Base-by-base conservation (phyloP, 495 filamentous ascomycete species). In the Penicilliopsis zonata region DNA sequence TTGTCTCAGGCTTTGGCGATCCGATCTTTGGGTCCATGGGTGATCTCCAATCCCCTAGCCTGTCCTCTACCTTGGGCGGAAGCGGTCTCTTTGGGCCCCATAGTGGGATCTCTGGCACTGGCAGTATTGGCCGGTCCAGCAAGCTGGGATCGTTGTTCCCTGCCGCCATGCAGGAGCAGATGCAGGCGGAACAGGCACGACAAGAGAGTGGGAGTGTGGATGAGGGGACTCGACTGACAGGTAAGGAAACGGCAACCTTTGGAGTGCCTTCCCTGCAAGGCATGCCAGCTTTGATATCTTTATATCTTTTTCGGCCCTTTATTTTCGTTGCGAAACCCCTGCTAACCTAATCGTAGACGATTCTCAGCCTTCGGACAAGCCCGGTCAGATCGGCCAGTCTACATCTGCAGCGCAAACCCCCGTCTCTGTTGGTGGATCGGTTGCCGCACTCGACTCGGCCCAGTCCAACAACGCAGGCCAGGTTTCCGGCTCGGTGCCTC, bases 131-230 rank as follows among this genome's bases (percentile, higher is more conserved):
- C 18, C 74, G 88, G 33, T 76, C 74, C 0, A 88, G 83, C 55
- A 92, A 85, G 52, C 59, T 96, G 32, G 81, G 80, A 1, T 86
- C 85, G 2, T 66, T 98, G 23, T 94, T 98, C 47, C 86, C 88
- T 9, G 48, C 67, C 6, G 76, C 79, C 2, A 87, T 92, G 79
- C 83, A 90, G 50, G 84, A 86, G n/a, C 82, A 87, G 47, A 80
- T 85, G 68, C 79, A 67, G 14, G 40, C 47, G 31, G 73, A 76
- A 2, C 52, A 60, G 26, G 45, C 43, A 18, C 55, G 64, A 12
- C 53, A 73, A 18, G 66, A 63, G 1, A 68, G 78, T 24, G 68
- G 74, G 4, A 69, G 41, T 18, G 22, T 63, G 22, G 56, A 80
- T 28, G 69, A 73, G 18, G 36, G 28, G 20, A 28, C 28, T 16